Evolutionary conservation across 305 asterid species (phyloP), one percentile per base, ranked within the genome.

Genomic region (Rubia tinctorum): DNA sequence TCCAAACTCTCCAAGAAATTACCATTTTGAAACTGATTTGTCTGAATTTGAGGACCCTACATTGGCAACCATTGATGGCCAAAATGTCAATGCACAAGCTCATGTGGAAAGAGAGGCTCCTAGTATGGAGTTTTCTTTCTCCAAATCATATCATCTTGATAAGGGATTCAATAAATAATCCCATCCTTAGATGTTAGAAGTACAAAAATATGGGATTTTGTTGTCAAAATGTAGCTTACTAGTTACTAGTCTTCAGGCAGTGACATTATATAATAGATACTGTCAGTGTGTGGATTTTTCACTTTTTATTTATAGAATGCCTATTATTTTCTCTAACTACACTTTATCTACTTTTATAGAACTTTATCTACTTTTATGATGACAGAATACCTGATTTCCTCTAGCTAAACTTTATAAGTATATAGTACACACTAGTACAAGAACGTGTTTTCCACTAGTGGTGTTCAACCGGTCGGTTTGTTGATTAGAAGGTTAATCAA

Each of bases 1-100:
- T 4, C 77, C 77, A 10, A 58, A 25, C 61, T 72, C 75, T 47
- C 77, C 75, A 22, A 66, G 61, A 55, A 7, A 49, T 25, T 64
- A 63, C 68, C n/a, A 17, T 8, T 60, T 65, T 17, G 73, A 66
- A 9, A 44, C 74, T 11, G 81, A 72, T 6, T 34, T 13, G 25
- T 68, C 77, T 15, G 71, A 73, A 20, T 47, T 68, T 22, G 77
- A 77, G 42, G 71, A 59, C 18, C 78, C 72, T 59, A 66, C 73
- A 25, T 6, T 72, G 37, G 27, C 66, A 47, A 23, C 27, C 11
- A 71, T 44, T 6, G 42, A 71, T 18, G 60, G n/a, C 60, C 60
- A 53, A 18, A 53, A 18, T 18, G 25, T 18, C 23, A 53, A 53
- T 70, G 74, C 47, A 40, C 61, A 22, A 62, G 69, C 45, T 34